Percentiles rank a stretch among this genome's conserved stretches.
phyloP scores from a whole-genome alignment of 169 alveolate genomes.

The Plasmodium coatneyi region DNA sequence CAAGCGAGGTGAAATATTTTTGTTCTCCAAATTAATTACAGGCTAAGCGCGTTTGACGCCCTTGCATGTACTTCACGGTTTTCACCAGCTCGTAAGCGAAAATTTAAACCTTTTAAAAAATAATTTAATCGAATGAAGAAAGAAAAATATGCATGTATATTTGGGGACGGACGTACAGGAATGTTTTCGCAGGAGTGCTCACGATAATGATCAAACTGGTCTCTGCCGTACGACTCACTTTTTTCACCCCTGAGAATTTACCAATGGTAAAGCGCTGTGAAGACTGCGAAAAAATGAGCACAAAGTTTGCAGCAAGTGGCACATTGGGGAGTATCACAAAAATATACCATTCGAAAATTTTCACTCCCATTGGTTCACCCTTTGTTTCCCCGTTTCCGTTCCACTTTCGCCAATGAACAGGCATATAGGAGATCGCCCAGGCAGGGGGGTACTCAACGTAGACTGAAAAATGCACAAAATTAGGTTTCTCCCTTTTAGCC shows the following conservation, averaged over 20 bases:
- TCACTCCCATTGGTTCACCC: background rate
- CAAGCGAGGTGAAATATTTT: background rate
- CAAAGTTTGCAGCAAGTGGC: background rate
- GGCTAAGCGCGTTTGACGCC: background rate
- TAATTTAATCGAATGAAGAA: background rate
- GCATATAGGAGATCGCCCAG: background rate
- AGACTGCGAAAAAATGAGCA: background rate
- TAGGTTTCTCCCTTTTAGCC: background rate
- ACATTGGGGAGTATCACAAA: background rate
- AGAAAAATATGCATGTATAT: background rate
- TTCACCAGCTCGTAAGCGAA: background rate
- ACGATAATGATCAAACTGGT: background rate
- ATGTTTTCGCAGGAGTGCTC: background rate
- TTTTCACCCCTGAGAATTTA: background rate
- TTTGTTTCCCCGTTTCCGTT: background rate
- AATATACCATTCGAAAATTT: background rate
- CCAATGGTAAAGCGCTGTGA: background rate
- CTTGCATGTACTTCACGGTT: background rate
- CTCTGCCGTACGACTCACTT: background rate
- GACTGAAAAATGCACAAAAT: background rate
- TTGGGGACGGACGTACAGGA: background rate
- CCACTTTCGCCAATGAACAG: background rate
- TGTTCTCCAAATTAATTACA: background rate
- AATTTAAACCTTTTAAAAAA: background rate
- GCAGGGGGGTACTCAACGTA: background rate